A percentile compares a stretch with the other conserved stretches of the same genome.
These are phyloP conservation scores for Megacollybia marginata DNA, from an alignment of 768 basidiomycete species.

Conservation along the genomic window DNA sequence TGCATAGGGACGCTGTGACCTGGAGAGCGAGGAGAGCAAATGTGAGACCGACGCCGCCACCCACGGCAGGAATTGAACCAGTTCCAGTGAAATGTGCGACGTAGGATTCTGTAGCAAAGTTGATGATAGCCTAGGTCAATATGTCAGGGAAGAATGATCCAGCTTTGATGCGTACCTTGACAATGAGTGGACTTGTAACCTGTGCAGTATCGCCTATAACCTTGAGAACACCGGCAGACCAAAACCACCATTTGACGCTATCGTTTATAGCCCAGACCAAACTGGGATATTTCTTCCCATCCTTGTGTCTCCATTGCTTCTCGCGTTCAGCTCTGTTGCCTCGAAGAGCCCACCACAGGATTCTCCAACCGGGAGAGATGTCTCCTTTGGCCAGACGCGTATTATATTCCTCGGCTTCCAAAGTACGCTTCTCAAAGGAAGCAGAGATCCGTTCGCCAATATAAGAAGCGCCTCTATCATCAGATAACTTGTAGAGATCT, in stretches of 20 bases:
- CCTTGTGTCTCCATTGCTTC: slow-evolving; percentile 53
- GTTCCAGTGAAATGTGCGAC: slow-evolving; percentile 29
- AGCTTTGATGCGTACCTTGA: slow-evolving; percentile 42
- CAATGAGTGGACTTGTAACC: slow-evolving; percentile 67
- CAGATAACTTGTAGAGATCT: slow-evolving; percentile 75
- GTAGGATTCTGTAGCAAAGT: slow-evolving; percentile 61
- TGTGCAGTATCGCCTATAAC: slow-evolving; percentile 65
- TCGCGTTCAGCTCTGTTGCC: slow-evolving; percentile 49
- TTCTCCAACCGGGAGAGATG: slow-evolving; percentile 46
- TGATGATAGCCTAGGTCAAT: slow-evolving; percentile 53
- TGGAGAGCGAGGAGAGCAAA: slow-evolving; percentile 67
- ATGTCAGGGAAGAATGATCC: neutral
- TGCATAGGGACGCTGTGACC: slow-evolving; percentile 54
- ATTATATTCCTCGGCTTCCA: slow-evolving; percentile 65
- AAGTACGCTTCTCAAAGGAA: slow-evolving; percentile 54
- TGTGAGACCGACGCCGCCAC: slow-evolving; percentile 66
- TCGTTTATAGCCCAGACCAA: slow-evolving; percentile 68
- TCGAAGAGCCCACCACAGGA: slow-evolving; percentile 53
- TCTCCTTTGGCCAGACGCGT: slow-evolving; percentile 56
- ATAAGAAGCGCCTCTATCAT: slow-evolving; percentile 45
- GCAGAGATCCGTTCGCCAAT: slow-evolving; percentile 57
- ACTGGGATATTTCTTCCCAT: slow-evolving; percentile 58
- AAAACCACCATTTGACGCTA: slow-evolving; percentile 71
- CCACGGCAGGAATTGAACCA: slow-evolving; percentile 29
- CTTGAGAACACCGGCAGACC: slow-evolving; percentile 57